Evolutionary conservation across 2,329 filamentous ascomycete species (phyloP).

Genomic region (Mycocentrospora acerina): DNA sequence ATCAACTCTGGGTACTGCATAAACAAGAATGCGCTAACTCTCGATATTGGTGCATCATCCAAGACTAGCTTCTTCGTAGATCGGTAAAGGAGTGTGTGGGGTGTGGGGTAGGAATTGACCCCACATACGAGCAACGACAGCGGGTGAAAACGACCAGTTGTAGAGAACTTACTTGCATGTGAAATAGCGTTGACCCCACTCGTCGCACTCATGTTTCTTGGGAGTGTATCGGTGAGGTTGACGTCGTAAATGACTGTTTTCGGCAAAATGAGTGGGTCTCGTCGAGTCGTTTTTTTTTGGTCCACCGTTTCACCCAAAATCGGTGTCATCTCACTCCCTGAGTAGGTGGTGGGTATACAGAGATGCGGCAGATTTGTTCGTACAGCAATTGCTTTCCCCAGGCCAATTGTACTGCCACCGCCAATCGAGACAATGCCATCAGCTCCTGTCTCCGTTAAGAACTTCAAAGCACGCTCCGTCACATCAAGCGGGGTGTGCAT

Average conservation of each 20-base stretch:
- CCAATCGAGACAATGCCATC: slow-evolving; percentile 63
- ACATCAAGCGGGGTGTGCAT: too few relatives aligned
- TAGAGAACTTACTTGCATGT: too few relatives aligned
- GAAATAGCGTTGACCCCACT: slow-evolving; percentile 68
- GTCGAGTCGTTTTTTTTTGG: slow-evolving; percentile 59
- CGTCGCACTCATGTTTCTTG: slow-evolving; percentile 54
- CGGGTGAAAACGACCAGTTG: too few relatives aligned
- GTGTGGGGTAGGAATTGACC: too few relatives aligned
- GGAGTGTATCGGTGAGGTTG: slow-evolving; percentile 61
- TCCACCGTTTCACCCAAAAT: slow-evolving; percentile 64
- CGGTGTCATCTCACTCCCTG: slow-evolving; percentile 60
- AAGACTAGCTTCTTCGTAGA: too few relatives aligned
- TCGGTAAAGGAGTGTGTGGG: too few relatives aligned
- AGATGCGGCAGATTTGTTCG: slow-evolving; percentile 37
- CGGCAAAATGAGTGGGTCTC: slow-evolving; percentile 61
- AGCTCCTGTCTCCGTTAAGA: too few relatives aligned
- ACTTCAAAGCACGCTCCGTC: too few relatives aligned
- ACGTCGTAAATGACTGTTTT: slow-evolving; percentile 66
- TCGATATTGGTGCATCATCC: too few relatives aligned
- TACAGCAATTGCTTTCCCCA: slow-evolving; percentile 45
- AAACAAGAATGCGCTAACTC: too few relatives aligned
- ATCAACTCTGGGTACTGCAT: too few relatives aligned
- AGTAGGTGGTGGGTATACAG: slow-evolving; percentile 40
- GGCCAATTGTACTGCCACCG: slow-evolving; percentile 62
- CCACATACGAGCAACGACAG: too few relatives aligned